Evolutionary conservation across 139 green algal species (phyloP).

Genomic region (Closterium sp.): DNA sequence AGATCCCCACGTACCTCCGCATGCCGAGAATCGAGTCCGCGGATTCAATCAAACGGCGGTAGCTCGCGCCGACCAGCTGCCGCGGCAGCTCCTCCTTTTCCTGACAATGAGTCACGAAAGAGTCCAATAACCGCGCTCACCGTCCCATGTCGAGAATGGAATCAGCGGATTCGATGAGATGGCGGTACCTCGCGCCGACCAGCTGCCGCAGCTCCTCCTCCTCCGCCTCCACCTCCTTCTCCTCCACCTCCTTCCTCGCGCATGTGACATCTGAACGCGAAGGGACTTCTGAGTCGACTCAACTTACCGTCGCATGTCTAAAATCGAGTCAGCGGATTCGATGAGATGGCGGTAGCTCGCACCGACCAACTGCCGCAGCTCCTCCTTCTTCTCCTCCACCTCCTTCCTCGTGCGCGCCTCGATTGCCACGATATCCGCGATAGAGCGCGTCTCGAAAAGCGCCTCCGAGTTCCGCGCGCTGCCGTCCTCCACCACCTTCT

Average conservation of each 20-base stretch:
- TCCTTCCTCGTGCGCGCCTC: conserved; percentile 71
- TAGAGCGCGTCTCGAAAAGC: conserved; percentile 75
- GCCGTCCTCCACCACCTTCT: conserved; percentile 35
- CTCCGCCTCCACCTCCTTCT: too few species aligned
- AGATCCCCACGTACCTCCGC: conserved; percentile 20
- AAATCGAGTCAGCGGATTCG: conserved; percentile 85
- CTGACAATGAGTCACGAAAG: too few species aligned
- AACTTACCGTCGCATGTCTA: conserved; percentile 63
- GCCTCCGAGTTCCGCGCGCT: conserved; percentile 59
- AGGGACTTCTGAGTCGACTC: too few species aligned
- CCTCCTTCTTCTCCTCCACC: conserved; percentile 85
- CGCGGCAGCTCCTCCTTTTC: conserved; percentile 83
- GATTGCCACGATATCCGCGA: conserved; percentile 81
- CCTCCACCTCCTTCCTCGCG: not conserved
- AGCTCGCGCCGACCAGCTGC: conserved; percentile 81
- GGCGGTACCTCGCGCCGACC: conserved; percentile 81
- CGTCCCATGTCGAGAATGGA: conserved; percentile 77
- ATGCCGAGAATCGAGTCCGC: conserved; percentile 90
- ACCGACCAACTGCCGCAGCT: conserved; percentile 82
- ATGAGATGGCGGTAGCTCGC: conserved; percentile 89
- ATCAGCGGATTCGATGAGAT: conserved; percentile 91
- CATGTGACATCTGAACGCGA: too few species aligned
- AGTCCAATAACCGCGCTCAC: too few species aligned
- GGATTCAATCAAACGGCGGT: conserved; percentile 86
- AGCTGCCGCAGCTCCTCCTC: conserved; percentile 49